Evolutionary conservation across 2,329 filamentous ascomycete species (phyloP), one percentile per base, ranked within the genome.

Genomic region (Eurotiales sp.): DNA sequence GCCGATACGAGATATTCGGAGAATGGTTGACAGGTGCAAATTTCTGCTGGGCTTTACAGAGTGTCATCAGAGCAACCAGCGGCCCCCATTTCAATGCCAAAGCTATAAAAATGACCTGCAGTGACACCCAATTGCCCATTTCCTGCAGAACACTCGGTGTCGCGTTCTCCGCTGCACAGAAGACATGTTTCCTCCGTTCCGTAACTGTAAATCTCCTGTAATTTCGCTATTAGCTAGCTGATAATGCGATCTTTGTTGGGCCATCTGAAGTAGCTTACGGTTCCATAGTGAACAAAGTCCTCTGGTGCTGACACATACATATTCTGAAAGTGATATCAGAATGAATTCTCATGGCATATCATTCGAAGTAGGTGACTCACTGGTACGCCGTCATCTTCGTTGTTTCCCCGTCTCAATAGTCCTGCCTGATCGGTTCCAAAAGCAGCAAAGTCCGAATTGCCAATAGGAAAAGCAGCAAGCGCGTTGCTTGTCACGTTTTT

Each of bases 401-500:
- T 44, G 17, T 25, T 44, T 6, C 22, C 42, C n/a, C 42, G 42
- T 19, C 42, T 25, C 17, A 44, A 30, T 3, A 44, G 42, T 17
- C 42, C 42, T 2, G 8, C 12, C 17, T 44, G 42, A 8, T 12
- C 23, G 3, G 42, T 29, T 12, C 42, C 42, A 44, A 44, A 29
- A 29, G 23, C 25, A 19, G 42, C 42, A 44, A 44, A 44, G 17
- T 25, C 42, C 2, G n/a, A 29, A 15, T 65, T 66, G 2, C 64
- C 64, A 41, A 67, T 67, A 5, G 64, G 64, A 17, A 64, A 67
- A 8, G 64, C 63, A 46, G 64, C 64, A 21, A 67, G 51, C 4
- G 64, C 63, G 58, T 63, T 63, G 50, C 64, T 64, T 3, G 50
- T 61, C n/a, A 67, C 51, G n/a, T 51, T 12, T 29, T 60, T 64